These are phyloP conservation scores for Chaetomium globosum DNA, from an alignment of 2,329 filamentous ascomycete genomes.

Conservation along the genomic window DNA sequence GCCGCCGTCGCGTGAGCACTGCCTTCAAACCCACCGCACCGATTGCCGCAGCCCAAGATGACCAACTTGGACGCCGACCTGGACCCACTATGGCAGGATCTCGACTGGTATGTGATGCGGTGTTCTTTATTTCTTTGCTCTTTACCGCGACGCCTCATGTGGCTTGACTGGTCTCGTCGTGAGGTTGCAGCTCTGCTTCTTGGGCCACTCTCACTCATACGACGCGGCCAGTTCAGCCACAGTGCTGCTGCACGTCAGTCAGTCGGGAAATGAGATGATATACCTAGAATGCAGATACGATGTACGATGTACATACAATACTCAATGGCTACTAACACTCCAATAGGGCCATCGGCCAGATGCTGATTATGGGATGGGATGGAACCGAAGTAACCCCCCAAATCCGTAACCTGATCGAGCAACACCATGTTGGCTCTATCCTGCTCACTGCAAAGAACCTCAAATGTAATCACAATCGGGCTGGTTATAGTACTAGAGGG, in stretches of 20 bases:
- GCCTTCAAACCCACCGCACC: slow-evolving; percentile 17
- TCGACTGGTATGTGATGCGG: slow-evolving; percentile 66
- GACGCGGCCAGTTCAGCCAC: too few relatives aligned
- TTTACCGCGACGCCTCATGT: slow-evolving; percentile 11
- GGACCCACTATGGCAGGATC: slow-evolving; percentile 72
- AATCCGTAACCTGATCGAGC: slow-evolving; percentile 76
- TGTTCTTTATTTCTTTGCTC: not conserved
- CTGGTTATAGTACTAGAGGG: not conserved
- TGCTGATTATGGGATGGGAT: slow-evolving; percentile 84
- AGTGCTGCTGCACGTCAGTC: not conserved
- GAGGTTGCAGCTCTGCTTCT: not conserved
- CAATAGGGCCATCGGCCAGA: slow-evolving; percentile 69
- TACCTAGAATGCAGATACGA: not conserved
- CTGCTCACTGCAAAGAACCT: slow-evolving; percentile 82
- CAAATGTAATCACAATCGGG: slow-evolving; percentile 63
- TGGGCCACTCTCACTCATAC: not conserved
- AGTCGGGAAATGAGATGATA: not conserved
- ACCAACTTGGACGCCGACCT: slow-evolving; percentile 51
- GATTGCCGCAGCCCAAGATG: slow-evolving; percentile 37
- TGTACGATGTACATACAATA: not conserved
- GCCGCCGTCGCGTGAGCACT: slow-evolving; percentile 30
- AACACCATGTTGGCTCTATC: slow-evolving; percentile 86
- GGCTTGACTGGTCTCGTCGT: not conserved
- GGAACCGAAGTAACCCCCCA: slow-evolving; percentile 81
- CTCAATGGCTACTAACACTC: slow-evolving; percentile 17